Conservation (phyloP, 495 filamentous ascomycete species). For the Glarea lozoyensis region DNA sequence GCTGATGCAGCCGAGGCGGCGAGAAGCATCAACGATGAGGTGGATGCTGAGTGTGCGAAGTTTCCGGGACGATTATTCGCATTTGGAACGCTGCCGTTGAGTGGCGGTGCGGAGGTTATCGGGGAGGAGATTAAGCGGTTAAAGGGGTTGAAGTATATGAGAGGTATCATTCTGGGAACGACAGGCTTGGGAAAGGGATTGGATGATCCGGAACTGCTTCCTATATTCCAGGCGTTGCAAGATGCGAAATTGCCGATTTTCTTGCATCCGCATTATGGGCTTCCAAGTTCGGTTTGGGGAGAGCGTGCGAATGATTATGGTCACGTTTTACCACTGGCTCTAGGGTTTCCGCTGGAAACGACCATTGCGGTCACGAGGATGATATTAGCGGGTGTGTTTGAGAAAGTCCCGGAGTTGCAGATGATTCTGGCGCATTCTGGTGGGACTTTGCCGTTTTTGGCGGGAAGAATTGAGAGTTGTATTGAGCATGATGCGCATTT, state of each 20-base stretch:
- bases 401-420: conserved; percentile 58
- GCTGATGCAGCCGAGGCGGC: conserved; percentile 54
- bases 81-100: conserved; percentile 75
- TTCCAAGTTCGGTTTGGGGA: conserved; percentile 73
- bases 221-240: conserved; percentile 61
- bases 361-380: conserved; percentile 86
- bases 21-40: conserved; percentile 62
- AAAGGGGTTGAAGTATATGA: conserved; percentile 52
- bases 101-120: conserved; percentile 50
- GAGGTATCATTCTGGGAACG: conserved; percentile 83
- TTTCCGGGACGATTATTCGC: conserved; percentile 59
- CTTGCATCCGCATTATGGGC: conserved; percentile 88
- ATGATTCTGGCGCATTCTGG: conserved; percentile 84
- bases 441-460: conserved; percentile 81
- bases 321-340: conserved; percentile 75
- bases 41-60: conserved; percentile 55
- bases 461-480: conserved; percentile 82
- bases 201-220: conserved; percentile 65
- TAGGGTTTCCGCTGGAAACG: conserved; percentile 91
- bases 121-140: conserved; percentile 57
- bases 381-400: conserved; percentile 77
- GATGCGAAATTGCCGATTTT: conserved; percentile 59
- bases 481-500: conserved; percentile 72
- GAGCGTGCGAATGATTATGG: conserved; percentile 64
- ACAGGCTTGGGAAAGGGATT: conserved; percentile 72